Percentiles rank a stretch among this genome's conserved stretches.
These are phyloP conservation scores for Nicotiana undulata DNA, from an alignment of 257 asterid species.

Conservation along the genomic window DNA sequence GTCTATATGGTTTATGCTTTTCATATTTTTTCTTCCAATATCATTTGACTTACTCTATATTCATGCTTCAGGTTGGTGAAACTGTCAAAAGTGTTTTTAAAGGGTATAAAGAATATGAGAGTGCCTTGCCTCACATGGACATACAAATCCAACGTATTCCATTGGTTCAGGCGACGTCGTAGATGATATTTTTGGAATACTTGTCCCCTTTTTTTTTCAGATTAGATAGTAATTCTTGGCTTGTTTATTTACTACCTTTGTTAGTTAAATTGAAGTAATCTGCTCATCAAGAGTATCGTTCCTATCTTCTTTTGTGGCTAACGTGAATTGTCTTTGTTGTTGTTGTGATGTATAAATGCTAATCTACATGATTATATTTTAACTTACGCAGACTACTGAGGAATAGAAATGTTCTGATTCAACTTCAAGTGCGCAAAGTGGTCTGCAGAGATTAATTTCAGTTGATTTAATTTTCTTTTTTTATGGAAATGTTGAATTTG, in stretches of 20 bases:
- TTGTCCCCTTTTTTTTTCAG: constrained; percentile 67
- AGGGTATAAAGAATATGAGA: constrained; percentile 74
- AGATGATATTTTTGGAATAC: constrained; percentile 76
- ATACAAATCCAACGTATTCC: constrained; percentile 65
- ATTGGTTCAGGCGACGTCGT: constrained; percentile 43
- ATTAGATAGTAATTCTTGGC: constrained; percentile 33
- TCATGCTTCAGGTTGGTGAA: constrained; percentile 41
- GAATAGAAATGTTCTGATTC: too few species aligned
- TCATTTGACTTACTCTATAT: background rate
- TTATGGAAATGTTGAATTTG: background rate
- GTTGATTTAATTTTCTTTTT: background rate
- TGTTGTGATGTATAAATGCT: too few species aligned
- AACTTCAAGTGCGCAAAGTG: too few species aligned
- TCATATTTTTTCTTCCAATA: background rate
- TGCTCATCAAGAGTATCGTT: too few species aligned
- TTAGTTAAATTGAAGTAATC: too few species aligned
- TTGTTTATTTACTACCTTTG: background rate
- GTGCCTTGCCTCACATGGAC: constrained; percentile 69
- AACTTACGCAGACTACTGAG: too few species aligned
- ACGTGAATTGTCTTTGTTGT: too few species aligned
- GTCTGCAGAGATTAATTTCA: background rate
- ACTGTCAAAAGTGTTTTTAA: constrained; percentile 52
- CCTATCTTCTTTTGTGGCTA: too few species aligned
- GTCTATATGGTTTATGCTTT: background rate
- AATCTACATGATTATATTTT: too few species aligned